Evolutionary conservation across 129 eudicot species (phyloP), one percentile per base, ranked within the genome.

Genomic region (Chrysanthemum seticuspe): DNA sequence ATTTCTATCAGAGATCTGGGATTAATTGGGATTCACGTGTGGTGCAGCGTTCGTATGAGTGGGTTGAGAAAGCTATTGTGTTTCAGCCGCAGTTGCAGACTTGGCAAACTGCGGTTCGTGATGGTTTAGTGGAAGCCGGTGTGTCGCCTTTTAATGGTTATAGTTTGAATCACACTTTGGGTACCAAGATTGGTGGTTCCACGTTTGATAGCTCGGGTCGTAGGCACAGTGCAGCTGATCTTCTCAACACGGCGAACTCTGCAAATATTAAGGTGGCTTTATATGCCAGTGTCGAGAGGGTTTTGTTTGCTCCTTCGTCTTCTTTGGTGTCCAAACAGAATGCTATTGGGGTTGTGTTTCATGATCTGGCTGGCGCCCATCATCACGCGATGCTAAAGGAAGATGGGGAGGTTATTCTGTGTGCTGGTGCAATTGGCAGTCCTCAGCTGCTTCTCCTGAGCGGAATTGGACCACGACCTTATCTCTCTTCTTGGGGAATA

Each of bases 161-260:
- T 66, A 88, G 57, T 59, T 76, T 83, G 57, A 79, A 86, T 16
- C 97, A 88, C 23, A 19, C 73, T 2, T 11, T 69, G 21, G 97
- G 95, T 10, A 91, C 95, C 45, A 91, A 91, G 72, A 88, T 91
- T 21, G 90, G 96, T 1, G 97, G 97, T 14, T 82, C 97, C 0
- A 91, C 96, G 0, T 91, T 88, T 40, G 87, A 90, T 60, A 74
- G 76, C 62, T 61, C 79, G 6, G 95, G 91, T 4, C 70, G 67
- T 29, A 78, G 97, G n/a, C 87, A 85, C 48, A 87, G 91, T 51
- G 88, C 94, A 3, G 97, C 89, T 0, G 95, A 90, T 65, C 86
- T 90, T 4, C 59, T 90, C 31, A 82, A 55, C 62, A 67, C 67
- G 36, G 97, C 82, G 12, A 80, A 68, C 21, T 68, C 81, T 14